phyloP scores from a whole-genome alignment of 2,329 filamentous ascomycete genomes.

The Claviceps purpurea region DNA sequence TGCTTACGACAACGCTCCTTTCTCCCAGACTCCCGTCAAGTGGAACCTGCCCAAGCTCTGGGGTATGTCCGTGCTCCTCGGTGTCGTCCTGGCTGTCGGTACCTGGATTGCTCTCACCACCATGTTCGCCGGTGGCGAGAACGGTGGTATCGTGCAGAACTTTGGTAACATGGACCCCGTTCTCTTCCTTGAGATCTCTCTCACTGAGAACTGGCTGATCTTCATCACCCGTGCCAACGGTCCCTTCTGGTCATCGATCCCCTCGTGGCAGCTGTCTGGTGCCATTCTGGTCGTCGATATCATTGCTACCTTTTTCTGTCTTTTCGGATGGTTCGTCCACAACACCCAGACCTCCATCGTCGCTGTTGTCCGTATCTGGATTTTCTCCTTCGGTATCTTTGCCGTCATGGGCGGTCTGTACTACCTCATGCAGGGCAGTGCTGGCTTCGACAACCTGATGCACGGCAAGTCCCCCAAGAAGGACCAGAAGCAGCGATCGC shows the following conservation, averaged over 20 bases:
- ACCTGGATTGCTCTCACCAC: slow-evolving; percentile 86
- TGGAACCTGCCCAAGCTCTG: slow-evolving; percentile 92
- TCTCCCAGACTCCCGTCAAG: slow-evolving; percentile 75
- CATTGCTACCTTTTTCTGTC: slow-evolving; percentile 70
- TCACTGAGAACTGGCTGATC: slow-evolving; percentile 93
- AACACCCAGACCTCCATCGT: slow-evolving; percentile 60
- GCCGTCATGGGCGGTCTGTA: slow-evolving; percentile 61
- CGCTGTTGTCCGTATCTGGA: slow-evolving; percentile 77
- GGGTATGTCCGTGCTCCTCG: slow-evolving; percentile 81
- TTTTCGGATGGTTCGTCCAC: slow-evolving; percentile 69
- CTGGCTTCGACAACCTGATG: slow-evolving; percentile 83
- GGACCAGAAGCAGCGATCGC: slow-evolving; percentile 67
- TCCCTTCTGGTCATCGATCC: slow-evolving; percentile 80
- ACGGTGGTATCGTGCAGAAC: slow-evolving; percentile 82
- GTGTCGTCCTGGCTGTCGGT: slow-evolving; percentile 65
- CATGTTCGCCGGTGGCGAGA: slow-evolving; percentile 54
- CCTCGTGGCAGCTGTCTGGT: slow-evolving; percentile 70
- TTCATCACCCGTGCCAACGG: slow-evolving; percentile 92
- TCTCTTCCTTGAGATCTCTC: slow-evolving; percentile 77
- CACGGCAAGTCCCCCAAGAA: slow-evolving; percentile 77
- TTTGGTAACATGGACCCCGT: slow-evolving; percentile 71
- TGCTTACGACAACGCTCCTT: slow-evolving; percentile 85
- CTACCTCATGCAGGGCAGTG: slow-evolving; percentile 70
- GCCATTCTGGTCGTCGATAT: slow-evolving; percentile 75
- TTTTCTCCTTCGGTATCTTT: slow-evolving; percentile 84